Percentiles rank a stretch among this genome's conserved stretches.
phyloP scores from a whole-genome alignment of 352 stramenopile species.

The Pythium rishiriense region DNA sequence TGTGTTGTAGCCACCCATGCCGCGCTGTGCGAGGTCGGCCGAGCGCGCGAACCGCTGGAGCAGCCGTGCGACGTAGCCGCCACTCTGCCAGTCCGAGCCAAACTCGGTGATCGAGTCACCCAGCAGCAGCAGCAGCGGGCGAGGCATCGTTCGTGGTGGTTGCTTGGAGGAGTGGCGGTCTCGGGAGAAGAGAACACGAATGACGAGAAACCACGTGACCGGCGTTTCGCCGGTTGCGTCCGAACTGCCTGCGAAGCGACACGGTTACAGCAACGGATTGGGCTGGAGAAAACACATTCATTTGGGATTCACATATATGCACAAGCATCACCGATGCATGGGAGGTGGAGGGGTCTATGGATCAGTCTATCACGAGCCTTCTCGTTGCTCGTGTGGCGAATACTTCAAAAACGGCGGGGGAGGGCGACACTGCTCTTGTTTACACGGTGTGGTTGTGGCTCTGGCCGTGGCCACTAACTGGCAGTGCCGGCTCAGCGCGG shows the following conservation, averaged over 20 bases:
- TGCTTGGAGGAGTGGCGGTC: background rate
- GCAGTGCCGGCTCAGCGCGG: background rate
- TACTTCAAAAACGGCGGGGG: background rate
- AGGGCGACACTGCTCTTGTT: background rate
- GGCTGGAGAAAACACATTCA: too few species aligned
- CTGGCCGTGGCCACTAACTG: background rate
- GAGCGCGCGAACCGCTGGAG: slow-evolving; percentile 2
- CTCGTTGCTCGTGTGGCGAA: background rate
- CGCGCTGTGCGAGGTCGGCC: slow-evolving; percentile 9
- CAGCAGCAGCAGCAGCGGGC: slow-evolving; percentile 1
- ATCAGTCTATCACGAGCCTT: background rate
- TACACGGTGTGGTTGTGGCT: background rate
- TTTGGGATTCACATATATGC: background rate
- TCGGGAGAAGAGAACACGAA: background rate
- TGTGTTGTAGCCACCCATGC: slow-evolving; percentile 17
- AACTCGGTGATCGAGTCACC: slow-evolving; percentile 19
- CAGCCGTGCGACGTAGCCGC: slow-evolving; percentile 11
- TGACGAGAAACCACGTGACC: background rate
- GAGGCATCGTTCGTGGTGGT: background rate
- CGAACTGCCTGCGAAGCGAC: too few species aligned
- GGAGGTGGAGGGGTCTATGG: background rate
- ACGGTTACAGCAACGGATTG: too few species aligned
- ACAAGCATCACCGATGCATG: background rate
- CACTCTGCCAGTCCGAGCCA: slow-evolving; percentile 8
- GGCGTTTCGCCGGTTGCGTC: background rate